phyloP scores from a whole-genome alignment of 179 eudicot species.

The Actinidia chinensis region DNA sequence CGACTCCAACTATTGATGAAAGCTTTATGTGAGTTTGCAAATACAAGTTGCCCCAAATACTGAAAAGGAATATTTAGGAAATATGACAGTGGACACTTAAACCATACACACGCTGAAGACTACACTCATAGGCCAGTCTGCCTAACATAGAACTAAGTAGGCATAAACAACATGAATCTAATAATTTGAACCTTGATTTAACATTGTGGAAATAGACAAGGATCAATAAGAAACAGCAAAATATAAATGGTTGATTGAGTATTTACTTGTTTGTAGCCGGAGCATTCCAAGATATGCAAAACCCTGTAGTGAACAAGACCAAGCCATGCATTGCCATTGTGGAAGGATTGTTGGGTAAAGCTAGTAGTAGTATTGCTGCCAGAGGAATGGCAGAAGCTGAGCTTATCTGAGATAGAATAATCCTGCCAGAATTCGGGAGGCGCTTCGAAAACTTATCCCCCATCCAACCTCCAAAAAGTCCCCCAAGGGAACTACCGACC shows the following conservation, averaged over 20 bases:
- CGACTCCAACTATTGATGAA: neutral
- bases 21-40: neutral
- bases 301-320: constrained; percentile 61
- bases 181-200: neutral
- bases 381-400: constrained; percentile 73
- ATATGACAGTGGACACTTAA: neutral
- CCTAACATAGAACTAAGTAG: neutral
- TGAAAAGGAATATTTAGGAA: neutral
- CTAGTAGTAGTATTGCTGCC: constrained; percentile 63
- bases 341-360: constrained; percentile 63
- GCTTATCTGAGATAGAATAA: constrained; percentile 75
- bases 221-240: neutral
- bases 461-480: constrained; percentile 67
- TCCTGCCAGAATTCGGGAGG: constrained; percentile 77
- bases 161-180: neutral
- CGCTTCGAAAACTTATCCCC: constrained; percentile 64
- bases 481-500: constrained; percentile 58
- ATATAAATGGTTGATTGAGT: neutral
- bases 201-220: neutral
- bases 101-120: neutral
- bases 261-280: constrained; percentile 80
- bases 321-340: constrained; percentile 45
- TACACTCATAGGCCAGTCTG: neutral
- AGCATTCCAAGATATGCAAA: constrained; percentile 72
- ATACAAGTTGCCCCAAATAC: neutral